Base-by-base conservation (phyloP, 129 eudicot genomes). In the Chrysanthemum seticuspe region DNA sequence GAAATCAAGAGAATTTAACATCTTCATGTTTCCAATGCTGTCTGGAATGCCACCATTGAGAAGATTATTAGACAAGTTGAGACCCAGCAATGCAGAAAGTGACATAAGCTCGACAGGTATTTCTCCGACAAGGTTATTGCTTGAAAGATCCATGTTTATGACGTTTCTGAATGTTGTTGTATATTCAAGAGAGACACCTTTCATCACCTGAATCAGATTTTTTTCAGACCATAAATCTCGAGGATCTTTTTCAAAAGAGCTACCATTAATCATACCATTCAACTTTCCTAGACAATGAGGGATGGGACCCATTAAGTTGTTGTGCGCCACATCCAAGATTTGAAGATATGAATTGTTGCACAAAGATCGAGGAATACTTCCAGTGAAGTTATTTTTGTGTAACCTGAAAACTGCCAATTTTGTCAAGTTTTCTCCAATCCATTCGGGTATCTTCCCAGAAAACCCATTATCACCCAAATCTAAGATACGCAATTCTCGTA, bases 41-140 rank as follows among this genome's bases (percentile, higher is more conserved):
- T 69, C 44, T 10, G 83, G 86, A 34, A 82, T 73, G 6, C 13
- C 36, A 11, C 85, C 79, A 2, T 10, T 29, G 47, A 82, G 66
- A 31, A 48, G 34, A 40, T 82, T 82, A 3, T 23, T 14, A 11
- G 86, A 77, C 62, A 82, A 27, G 44, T 82, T 69, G 34, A 78
- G 59, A 62, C 50, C 65, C 4, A 18, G 6, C 25, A 78, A 36
- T 21, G 2, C 53, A 5, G n/a, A 3, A 54, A 73, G 79, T 11
- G 45, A 6, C 2, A 54, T 61, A 2, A 78, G 63, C 64, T 69
- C 68, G 2, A 4, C 18, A 2, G 86, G 82, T 13, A 77, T 82
- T 44, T 1, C 18, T 15, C 79, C 83, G 7, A 2, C 10, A 12
- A 73, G 67, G 5, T 74, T 47, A 48, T 73, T 60, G 65, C 71